Evolutionary conservation across 371 early-diverging fungal species (phyloP), one percentile per base, ranked within the genome.

Genomic region (Coemansia sp.): DNA sequence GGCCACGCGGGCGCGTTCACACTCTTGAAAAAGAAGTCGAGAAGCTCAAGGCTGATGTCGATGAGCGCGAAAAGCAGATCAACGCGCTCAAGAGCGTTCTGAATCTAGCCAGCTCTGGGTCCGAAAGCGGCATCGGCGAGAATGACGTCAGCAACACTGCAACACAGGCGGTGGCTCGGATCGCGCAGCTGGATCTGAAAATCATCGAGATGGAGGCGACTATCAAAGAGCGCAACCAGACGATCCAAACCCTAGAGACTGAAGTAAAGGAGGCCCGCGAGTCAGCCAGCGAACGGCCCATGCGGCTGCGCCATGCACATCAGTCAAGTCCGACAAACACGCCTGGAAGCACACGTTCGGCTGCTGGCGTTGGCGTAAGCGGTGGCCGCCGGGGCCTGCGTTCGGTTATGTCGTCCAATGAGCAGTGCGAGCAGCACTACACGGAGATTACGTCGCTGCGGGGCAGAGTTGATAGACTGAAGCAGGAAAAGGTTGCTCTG

Each of bases 261-360:
- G 71, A 66, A 54, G 61, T 75, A 21, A 53, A 55, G 24, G 67
- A 62, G 11, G 64, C 67, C 7, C 27, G 45, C 29, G 72, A 60
- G 31, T 54, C 63, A 0, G 61, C 64, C 5, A 71, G 52, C 52
- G 75, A 75, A 63, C 75, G 75, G 24, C 75, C 71, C n/a, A 75
- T 71, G 75, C 75, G 75, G 29, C 61, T 75, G 61, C 75, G 75
- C n/a, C 67, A 75, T 31, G 52, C 75, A 7, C 39, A 37, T 1
- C 51, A 63, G 1, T 40, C 61, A 0, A 64, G 39, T 10, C 63
- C 26, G 54, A 5, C 54, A 45, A 22, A 37, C 39, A 10, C 59
- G 51, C 13, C 62, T 37, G 13, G 42, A 47, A 27, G 18, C 40
- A 16, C 37, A 4, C 45, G 29, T 7, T 10, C 21, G 11, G 26